Evolutionary conservation across 2,329 filamentous ascomycete genomes (phyloP), one percentile per base, ranked within the genome.

Genomic region (Trichoderma afroharzianum): DNA sequence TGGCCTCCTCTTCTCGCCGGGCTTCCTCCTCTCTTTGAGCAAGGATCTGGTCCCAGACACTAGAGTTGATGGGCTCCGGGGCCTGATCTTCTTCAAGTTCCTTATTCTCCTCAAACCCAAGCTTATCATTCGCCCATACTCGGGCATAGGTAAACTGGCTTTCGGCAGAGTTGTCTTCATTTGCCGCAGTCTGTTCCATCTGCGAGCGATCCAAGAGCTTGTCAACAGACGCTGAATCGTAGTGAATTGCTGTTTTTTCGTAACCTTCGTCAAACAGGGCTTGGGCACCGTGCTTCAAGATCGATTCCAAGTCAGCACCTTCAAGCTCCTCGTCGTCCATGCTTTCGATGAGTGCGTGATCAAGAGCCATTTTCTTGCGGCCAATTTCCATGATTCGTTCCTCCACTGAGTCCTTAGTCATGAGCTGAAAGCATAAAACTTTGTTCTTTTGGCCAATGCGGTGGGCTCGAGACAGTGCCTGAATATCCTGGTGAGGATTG

Each of bases 361-460:
- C 96, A 0, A 99, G 87, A 0, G 94, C 94, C 90, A 99, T 94
- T 83, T 99, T 99, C 82, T 93, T 97, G 76, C 94, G 92, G 6
- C 96, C 96, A 76, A 97, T 94, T 79, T 98, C 93, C 85, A 98
- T 92, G 69, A 99, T 98, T 78, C 95, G 95, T 82, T 99, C 96
- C 79, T 99, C 96, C 0, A 92, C 94, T 32, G 92, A 95, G 53
- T 91, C 89, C 72, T 95, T 92, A 2, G 94, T 98, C 85, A 97
- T 94, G 0, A 99, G 84, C 79, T 98, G 95, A 77, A 98, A 97
- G 75, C 97, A 97, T 2, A 99, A 86, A 0, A 99, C 96, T 76
- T 97, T 98, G 75, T 96, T 94, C 81, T 94, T 94, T 81, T 99
- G 97, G 0, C 97, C 97, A 74, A 99, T 98, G 30, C 96, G 92